Evolutionary conservation across 1,139 yeast genomes (phyloP), one percentile per base, ranked within the genome.

Genomic region (Starmera stellimalicola): DNA sequence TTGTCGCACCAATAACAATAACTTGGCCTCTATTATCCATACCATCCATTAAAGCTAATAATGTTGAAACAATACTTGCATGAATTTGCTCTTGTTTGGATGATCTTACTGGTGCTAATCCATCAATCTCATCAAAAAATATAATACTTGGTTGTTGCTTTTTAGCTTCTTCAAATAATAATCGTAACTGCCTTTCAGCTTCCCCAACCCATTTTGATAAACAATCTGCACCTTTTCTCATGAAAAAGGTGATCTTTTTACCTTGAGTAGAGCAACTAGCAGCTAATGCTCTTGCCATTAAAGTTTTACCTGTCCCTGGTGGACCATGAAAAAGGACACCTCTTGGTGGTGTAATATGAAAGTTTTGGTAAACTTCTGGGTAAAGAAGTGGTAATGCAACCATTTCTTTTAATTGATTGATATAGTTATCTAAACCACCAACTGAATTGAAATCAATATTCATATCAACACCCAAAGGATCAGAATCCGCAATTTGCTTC

Each of bases 311-410:
- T 0, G 98, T 93, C 45, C 99, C 99, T 1, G 99, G 99, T 4
- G 98, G 99, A 27, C 99, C 99, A 58, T 93, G 98, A 61, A 93
- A 93, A 36, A 93, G 60, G 1, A 93, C 99, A 42, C 99, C 99
- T 45, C 98, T 68, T 12, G 99, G 99, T 3, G 99, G 98, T 0
- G 95, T 85, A 24, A 91, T 87, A 35, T 77, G 79, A 53, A 93
- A 93, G 51, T 79, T 77, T 47, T 85, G 85, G 52, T 88, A 93
- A 15, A 93, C 70, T 54, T 93, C 98, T 1, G 99, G 98, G 47
- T 93, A 93, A 37, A 88, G 60, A 41, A 93, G 62, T 0, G 99
- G 99, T 37, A 93, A 62, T 0, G 94, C 87, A 9, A 93, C 94
- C 99, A 93, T 93, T 58, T 93, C 98, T 51, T 93, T 91, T 43